Percentiles rank a stretch among this genome's conserved stretches.
These are phyloP conservation scores for Blepharisma japonicum DNA, from an alignment of 73 alveolate species.

Conservation along the genomic window DNA sequence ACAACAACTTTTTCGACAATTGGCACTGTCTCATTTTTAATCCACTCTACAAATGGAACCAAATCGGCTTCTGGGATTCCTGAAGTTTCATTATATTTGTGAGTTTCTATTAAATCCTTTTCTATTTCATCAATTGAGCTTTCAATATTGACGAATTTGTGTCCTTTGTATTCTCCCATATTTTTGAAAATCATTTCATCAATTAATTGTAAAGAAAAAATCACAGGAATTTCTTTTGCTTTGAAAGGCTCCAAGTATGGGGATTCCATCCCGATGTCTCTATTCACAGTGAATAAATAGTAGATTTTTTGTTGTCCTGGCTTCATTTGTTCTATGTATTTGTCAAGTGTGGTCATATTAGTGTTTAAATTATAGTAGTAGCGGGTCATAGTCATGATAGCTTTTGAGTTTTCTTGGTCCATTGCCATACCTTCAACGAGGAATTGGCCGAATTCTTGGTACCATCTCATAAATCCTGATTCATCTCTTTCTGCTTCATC, in stretches of 20 bases:
- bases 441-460: conserved; percentile 57
- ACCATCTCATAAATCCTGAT: conserved; percentile 56
- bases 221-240: conserved; percentile 65
- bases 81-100: conserved; percentile 26
- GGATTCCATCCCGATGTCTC: conserved; percentile 54
- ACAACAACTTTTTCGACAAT: conserved; percentile 58
- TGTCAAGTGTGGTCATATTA: conserved; percentile 49
- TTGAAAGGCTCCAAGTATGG: conserved; percentile 72
- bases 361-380: conserved; percentile 45
- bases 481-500: conserved; percentile 61
- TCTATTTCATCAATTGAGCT: conserved; percentile 55
- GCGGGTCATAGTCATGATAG: conserved; percentile 49
- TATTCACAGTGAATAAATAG: conserved; percentile 44
- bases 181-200: conserved; percentile 75
- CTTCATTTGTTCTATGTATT: conserved; percentile 54
- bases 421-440: conserved; percentile 66
- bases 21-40: conserved; percentile 67
- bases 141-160: conserved; percentile 69
- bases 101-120: conserved; percentile 41
- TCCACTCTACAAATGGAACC: conserved; percentile 74
- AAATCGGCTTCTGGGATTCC: conserved; percentile 72
- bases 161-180: conserved; percentile 53
- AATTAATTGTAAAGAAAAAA: conserved; percentile 58
- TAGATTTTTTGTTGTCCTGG: conserved; percentile 54
- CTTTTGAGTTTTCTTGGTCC: conserved; percentile 51